These are phyloP conservation scores for Arthrobotrys conoides DNA, from an alignment of 2,329 filamentous ascomycete species.

Conservation along the genomic window DNA sequence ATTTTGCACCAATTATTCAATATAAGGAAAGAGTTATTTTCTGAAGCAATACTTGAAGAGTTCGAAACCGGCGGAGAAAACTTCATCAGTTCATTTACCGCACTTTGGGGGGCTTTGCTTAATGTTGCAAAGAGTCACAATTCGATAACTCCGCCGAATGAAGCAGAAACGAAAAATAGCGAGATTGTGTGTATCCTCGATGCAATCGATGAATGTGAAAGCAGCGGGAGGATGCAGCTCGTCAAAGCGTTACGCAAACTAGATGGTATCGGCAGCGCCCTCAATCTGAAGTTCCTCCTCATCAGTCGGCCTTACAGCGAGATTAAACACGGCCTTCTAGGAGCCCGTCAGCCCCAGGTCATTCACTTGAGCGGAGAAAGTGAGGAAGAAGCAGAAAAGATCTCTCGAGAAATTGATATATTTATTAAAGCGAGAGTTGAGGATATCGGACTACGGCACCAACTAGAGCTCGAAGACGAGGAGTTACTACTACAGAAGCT, in stretches of 20 bases:
- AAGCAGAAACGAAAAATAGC: neutral
- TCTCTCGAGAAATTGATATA: constrained; percentile 62
- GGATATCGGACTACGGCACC: constrained; percentile 12
- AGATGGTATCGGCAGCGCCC: constrained; percentile 53
- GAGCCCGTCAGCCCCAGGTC: neutral
- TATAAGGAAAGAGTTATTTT: constrained; percentile 60
- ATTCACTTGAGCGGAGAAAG: constrained; percentile 53
- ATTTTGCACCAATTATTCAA: constrained; percentile 67
- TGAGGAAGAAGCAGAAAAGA: constrained; percentile 56
- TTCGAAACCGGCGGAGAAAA: constrained; percentile 3
- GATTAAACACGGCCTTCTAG: constrained; percentile 62
- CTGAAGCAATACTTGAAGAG: constrained; percentile 8
- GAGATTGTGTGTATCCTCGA: constrained; percentile 64
- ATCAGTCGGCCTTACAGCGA: constrained; percentile 65
- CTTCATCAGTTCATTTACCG: constrained; percentile 14
- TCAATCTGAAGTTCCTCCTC: constrained; percentile 61
- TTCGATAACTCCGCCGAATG: neutral
- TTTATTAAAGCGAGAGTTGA: constrained; percentile 58
- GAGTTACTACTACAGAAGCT: constrained; percentile 13
- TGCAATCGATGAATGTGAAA: constrained; percentile 68
- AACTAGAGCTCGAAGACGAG: constrained; percentile 1
- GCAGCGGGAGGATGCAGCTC: constrained; percentile 62
- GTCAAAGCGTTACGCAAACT: constrained; percentile 63
- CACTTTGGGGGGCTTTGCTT: constrained; percentile 34
- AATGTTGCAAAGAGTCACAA: neutral